Evolutionary conservation across 169 alveolate genomes (phyloP).

Genomic region (Plasmodium yoelii): DNA sequence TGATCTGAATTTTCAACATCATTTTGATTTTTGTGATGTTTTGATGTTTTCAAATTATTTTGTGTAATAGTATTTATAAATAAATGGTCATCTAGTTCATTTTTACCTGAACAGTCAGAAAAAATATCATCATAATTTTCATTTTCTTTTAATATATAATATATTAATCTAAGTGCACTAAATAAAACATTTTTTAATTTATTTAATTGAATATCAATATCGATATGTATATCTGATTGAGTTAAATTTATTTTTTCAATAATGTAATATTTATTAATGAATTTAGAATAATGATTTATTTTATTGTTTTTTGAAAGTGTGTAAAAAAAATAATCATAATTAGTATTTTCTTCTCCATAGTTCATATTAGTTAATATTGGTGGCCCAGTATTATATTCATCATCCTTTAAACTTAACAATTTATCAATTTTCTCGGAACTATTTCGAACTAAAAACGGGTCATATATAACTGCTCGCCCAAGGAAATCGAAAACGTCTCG

Average conservation of each 20-base stretch:
- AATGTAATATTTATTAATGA: constrained; percentile 26
- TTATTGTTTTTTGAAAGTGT: neutral
- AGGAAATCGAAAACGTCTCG: constrained; percentile 44
- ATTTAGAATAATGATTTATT: constrained; percentile 7
- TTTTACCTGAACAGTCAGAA: neutral
- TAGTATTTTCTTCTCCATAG: constrained; percentile 40
- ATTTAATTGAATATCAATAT: constrained; percentile 48
- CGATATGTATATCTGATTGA: constrained; percentile 4
- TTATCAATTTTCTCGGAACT: constrained; percentile 23
- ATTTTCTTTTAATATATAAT: constrained; percentile 13
- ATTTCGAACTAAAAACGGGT: constrained; percentile 46
- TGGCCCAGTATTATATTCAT: neutral
- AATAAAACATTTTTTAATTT: constrained; percentile 48
- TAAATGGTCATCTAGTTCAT: constrained; percentile 19
- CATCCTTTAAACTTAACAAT: constrained; percentile 4
- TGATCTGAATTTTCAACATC: neutral
- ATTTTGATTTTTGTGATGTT: neutral
- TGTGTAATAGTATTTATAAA: constrained; percentile 5
- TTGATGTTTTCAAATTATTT: constrained; percentile 4
- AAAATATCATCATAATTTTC: neutral
- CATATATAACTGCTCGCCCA: constrained; percentile 40
- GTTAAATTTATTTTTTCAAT: constrained; percentile 9
- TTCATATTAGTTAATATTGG: constrained; percentile 28
- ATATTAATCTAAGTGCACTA: constrained; percentile 12
- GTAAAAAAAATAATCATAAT: constrained; percentile 41